Evolutionary conservation across 2,329 filamentous ascomycete species (phyloP), one percentile per base, ranked within the genome.

Genomic region (Zymoseptoria tritici): DNA sequence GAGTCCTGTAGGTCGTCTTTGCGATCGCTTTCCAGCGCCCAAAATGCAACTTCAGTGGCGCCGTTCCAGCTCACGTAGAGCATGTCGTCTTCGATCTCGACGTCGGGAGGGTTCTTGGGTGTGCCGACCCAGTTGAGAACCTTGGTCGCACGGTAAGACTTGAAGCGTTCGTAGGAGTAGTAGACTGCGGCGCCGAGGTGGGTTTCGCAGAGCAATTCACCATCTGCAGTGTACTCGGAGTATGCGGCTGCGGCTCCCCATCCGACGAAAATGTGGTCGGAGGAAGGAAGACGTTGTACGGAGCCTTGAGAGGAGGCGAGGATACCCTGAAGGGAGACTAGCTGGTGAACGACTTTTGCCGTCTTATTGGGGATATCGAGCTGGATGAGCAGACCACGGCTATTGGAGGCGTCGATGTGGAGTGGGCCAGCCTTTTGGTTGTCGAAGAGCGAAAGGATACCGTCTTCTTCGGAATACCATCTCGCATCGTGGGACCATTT

Each of bases 21-120:
- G 13, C 42, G 58, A 16, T 57, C 49, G 26, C 63, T 67, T 42
- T 74, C 71, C 11, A 77, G 61, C 9, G 75, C 70, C 82, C 82
- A 81, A 9, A 60, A 68, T 2, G 63, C 62, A 9, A 80, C 72
- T 31, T 79, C 77, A 0, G 79, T 80, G 0, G 78, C 78, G 11
- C 78, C 78, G 62, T 80, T 80, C 79, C 78, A 80, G 26, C 78
- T 82, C 1, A 84, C 80, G 66, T 80, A 84, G 3, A 77, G 61
- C 2, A 72, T 69, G 16, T 64, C 63, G 19, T 58, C 61, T 11
- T 68, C 54, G 24, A 72, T 61, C 7, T 61, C 57, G 1, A 61
- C 63, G 22, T 68, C 63, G 7, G 67, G 67, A 49, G 64, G 70
- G 16, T 64, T 59, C 51, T 58, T 62, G 11, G 71, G 71, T 3